Conservation (phyloP, 768 basidiomycete species). For the Hemileccinum impolitum region DNA sequence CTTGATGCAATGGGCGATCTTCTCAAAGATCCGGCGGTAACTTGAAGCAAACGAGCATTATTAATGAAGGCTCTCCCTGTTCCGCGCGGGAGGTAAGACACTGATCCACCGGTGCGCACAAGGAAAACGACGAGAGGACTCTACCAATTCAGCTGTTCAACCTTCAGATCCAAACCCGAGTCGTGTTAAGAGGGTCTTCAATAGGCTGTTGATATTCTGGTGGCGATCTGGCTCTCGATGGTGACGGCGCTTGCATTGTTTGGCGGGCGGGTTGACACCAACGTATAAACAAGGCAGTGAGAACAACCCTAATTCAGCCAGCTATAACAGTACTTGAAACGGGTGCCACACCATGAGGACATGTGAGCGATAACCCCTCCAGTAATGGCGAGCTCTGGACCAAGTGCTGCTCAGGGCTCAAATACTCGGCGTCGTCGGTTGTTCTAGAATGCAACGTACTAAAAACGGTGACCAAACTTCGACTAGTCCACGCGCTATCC, state of each 20-base stretch:
- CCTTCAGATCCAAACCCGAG: too few species aligned
- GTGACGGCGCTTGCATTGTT: neutral
- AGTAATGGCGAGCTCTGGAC: neutral
- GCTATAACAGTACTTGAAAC: too few species aligned
- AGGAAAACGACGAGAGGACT: too few species aligned
- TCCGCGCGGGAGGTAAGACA: too few species aligned
- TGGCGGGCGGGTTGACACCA: neutral
- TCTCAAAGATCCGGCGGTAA: neutral
- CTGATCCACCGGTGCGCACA: too few species aligned
- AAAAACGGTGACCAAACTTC: constrained; percentile 1
- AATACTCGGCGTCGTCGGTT: neutral
- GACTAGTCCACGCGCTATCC: neutral
- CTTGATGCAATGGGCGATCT: neutral
- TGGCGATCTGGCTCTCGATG: too few species aligned
- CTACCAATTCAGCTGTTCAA: too few species aligned
- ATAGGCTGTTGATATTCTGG: too few species aligned
- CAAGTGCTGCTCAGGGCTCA: neutral
- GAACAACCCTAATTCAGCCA: too few species aligned
- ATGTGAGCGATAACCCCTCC: neutral
- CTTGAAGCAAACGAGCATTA: neutral
- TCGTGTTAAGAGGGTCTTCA: too few species aligned
- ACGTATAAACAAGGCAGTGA: too few species aligned
- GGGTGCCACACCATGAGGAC: neutral
- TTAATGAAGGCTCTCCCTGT: too few species aligned
- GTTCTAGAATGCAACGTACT: neutral